Evolutionary conservation across 75 land plant species (phyloP), one percentile per base, ranked within the genome.

Genomic region (Picea glauca): DNA sequence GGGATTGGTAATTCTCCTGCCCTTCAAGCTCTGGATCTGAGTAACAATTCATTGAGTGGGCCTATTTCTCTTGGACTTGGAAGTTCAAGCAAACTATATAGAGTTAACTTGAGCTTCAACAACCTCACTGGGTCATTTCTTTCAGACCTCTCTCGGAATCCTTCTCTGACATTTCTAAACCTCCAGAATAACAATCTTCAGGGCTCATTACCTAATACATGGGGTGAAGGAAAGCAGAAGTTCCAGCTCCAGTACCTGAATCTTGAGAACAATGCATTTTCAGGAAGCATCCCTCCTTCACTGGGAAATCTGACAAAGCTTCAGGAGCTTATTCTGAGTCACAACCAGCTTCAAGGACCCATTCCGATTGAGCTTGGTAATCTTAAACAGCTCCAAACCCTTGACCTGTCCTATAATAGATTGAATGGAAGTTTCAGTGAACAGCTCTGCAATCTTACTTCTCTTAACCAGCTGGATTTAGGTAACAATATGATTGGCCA

Each of bases 81-180:
- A 3, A 84, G 86, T 65, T 83, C 95, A 9, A 76, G 88, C n/a
- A 83, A 60, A 59, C 81, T 96, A 3, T 88, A 85, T 21, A 86
- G 92, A 79, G 87, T 96, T 43, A 92, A 94, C 80, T 73, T 96
- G 18, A 90, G 94, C 80, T 84, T 58, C 76, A 96, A 96, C 80
- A 81, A 76, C 13, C 81, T 92, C 13, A 75, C 85, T 15, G 90
- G 88, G 64, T 56, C 83, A 9, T 60, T 90, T 59, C 88, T 90
- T 13, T 77, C 61, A 30, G 75, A 83, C 78, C 75, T 89, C 56
- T 38, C 87, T 43, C 70, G 72, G 18, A 84, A 88, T 1, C 75
- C 72, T 18, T 76, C 90, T 20, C 87, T 96, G 33, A 80, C 75
- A 5, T 84, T 82, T 43, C 84, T 93, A 26, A 78, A 85, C 50